Evolutionary conservation across 2,329 filamentous ascomycete species (phyloP), one percentile per base, ranked within the genome.

Genomic region (Aureobasidium namibiae): DNA sequence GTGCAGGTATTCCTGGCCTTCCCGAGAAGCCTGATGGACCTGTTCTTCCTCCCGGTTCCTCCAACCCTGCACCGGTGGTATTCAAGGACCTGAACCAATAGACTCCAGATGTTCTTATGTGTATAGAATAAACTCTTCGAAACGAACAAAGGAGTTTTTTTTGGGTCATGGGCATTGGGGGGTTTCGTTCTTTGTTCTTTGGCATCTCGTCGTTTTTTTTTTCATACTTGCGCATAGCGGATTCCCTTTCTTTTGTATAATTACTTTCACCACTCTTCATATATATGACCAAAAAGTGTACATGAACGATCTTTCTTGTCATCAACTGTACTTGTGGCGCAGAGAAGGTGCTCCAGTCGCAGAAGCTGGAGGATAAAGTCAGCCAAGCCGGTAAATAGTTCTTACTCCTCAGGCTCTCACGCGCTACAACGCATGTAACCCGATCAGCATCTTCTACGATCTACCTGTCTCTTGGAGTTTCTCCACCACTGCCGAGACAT

Each of bases 1-100:
- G 63, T 67, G 60, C 59, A 16, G 61, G 56, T 39, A 36, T 61
- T 26, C 60, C 60, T 26, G 44, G 52, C 16, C 46, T 41, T n/a
- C 45, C 61, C n/a, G 46, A 56, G 26, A 59, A 61, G 61, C 33
- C 41, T 2, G 61, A 60, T 44, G 50, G 44, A 11, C 50, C 53
- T 26, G 48, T 61, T 9, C 50, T 60, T 44, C 58, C 54, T 39
- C 58, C 58, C 36, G 61, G 61, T 4, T 42, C 44, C 3, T 39
- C 53, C 18, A 58, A 52, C 26, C 61, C 61, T 16, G 60, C 60
- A 13, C 61, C 61, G 18, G 59, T 58, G 16, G 54, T 63, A 1
- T 63, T 61, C 56, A 60, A 60, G 52, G 53, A 57, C n/a, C 4
- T 57, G 46, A 59, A 57, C 31, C 42, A 46, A 39, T 57, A 39